Percentiles rank a stretch among this genome's conserved stretches.
These are phyloP conservation scores for Fraxinus platypoda DNA, from an alignment of 305 asterid species.

Conservation along the genomic window DNA sequence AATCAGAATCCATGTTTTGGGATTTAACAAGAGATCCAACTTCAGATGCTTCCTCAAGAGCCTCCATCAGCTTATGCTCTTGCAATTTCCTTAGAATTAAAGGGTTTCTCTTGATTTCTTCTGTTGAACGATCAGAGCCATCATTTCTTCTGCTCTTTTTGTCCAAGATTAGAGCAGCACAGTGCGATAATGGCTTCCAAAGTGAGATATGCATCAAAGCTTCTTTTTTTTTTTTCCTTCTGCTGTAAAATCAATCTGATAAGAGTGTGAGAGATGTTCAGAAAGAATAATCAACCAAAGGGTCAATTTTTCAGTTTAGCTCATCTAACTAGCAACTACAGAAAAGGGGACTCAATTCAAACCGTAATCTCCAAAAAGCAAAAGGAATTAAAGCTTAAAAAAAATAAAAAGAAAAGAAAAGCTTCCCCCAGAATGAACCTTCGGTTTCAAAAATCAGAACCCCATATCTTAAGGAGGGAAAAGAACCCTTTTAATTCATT, in stretches of 20 bases:
- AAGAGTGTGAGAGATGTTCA: slow-evolving; percentile 22
- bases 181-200: slow-evolving; percentile 90
- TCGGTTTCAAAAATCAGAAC: slow-evolving; percentile 60
- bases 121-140: slow-evolving; percentile 49
- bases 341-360: slow-evolving; percentile 38
- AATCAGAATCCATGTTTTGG: slow-evolving; percentile 70
- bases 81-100: slow-evolving; percentile 68
- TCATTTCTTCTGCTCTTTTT: slow-evolving; percentile 76
- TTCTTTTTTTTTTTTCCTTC: neutral
- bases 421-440: slow-evolving; percentile 64
- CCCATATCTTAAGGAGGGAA: slow-evolving; percentile 50
- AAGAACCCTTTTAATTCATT: slow-evolving; percentile 7
- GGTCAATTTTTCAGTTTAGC: slow-evolving; percentile 31
- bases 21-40: slow-evolving; percentile 85
- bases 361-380: slow-evolving; percentile 57
- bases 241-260: slow-evolving; percentile 25
- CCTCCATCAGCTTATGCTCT: slow-evolving; percentile 87
- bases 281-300: slow-evolving; percentile 28
- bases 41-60: slow-evolving; percentile 97
- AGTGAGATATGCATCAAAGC: slow-evolving; percentile 56
- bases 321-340: slow-evolving; percentile 46
- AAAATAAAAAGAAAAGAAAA: slow-evolving; percentile 27
- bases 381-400: slow-evolving; percentile 45
- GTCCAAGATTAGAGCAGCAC: slow-evolving; percentile 86
- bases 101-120: slow-evolving; percentile 58